Percentiles rank a stretch among this genome's conserved stretches.
These are phyloP conservation scores for Tricladium varicosporioides DNA, from an alignment of 2,329 filamentous ascomycete species.

Conservation along the genomic window DNA sequence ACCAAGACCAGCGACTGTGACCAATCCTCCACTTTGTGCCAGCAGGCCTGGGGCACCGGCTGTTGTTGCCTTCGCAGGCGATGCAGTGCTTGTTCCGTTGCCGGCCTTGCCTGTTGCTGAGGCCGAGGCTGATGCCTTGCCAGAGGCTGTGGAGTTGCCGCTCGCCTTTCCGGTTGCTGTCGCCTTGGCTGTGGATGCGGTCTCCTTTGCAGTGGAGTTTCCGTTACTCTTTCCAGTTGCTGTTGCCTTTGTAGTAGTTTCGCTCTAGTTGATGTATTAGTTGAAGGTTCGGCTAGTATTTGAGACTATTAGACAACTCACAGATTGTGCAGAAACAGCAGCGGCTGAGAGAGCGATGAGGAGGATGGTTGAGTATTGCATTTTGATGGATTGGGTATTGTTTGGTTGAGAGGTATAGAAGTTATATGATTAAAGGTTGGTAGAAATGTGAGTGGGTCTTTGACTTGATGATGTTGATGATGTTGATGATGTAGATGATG, in stretches of 20 bases:
- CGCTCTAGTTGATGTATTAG: background rate
- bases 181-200: background rate
- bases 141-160: background rate
- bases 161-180: slow-evolving; percentile 12
- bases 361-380: slow-evolving; percentile 29
- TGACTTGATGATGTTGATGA: slow-evolving; percentile 3
- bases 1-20: slow-evolving; percentile 31
- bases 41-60: slow-evolving; percentile 23
- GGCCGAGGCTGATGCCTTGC: slow-evolving; percentile 1
- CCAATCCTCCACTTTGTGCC: slow-evolving; percentile 28
- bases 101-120: slow-evolving; percentile 10
- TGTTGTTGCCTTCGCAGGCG: slow-evolving; percentile 14
- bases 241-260: background rate
- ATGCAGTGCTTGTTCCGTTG: slow-evolving; percentile 14
- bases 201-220: background rate
- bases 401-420: slow-evolving; percentile 4
- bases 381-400: slow-evolving; percentile 14
- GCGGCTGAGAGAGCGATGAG: slow-evolving; percentile 23
- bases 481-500: slow-evolving; percentile 15
- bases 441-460: slow-evolving; percentile 6
- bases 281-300: background rate
- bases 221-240: slow-evolving; percentile 9
- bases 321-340: slow-evolving; percentile 21
- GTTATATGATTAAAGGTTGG: slow-evolving; percentile 5
- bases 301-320: slow-evolving; percentile 1